Percentiles rank a stretch among this genome's conserved stretches.
Conservation (phyloP, 2,329 filamentous ascomycete species). For the Lithohypha guttulata region DNA sequence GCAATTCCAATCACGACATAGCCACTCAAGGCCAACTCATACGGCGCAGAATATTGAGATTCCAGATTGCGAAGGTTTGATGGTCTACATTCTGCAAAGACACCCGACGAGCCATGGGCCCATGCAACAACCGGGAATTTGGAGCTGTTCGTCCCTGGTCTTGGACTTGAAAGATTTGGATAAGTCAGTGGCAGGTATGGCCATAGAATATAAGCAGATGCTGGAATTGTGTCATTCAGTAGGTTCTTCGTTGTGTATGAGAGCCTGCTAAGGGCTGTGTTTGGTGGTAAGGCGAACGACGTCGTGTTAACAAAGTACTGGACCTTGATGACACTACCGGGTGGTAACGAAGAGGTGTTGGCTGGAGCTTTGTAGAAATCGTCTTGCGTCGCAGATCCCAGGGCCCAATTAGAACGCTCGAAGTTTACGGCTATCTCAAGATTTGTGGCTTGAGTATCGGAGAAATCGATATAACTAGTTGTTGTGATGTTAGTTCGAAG, state of each 20-base stretch:
- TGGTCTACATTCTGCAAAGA: conserved; percentile 31
- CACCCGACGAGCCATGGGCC: conserved; percentile 38
- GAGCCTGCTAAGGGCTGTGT: conserved; percentile 38
- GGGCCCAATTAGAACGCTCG: conserved; percentile 18
- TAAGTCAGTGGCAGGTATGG: conserved; percentile 29
- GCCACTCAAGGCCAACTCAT: conserved; percentile 32
- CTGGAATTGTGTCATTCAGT: conserved; percentile 37
- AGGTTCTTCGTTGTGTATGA: conserved; percentile 38
- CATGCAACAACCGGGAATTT: conserved; percentile 30
- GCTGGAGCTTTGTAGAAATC: conserved; percentile 31
- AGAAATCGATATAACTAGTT: background rate
- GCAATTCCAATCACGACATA: conserved; percentile 35
- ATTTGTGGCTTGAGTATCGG: background rate
- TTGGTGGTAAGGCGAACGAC: conserved; percentile 32
- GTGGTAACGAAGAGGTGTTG: conserved; percentile 14
- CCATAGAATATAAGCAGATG: conserved; percentile 42
- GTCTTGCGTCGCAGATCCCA: conserved; percentile 27
- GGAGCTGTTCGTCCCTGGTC: background rate
- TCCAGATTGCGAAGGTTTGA: conserved; percentile 33
- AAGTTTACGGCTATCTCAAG: conserved; percentile 5
- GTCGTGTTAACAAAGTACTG: conserved; percentile 31
- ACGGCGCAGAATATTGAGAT: conserved; percentile 33
- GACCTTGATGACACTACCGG: conserved; percentile 33
- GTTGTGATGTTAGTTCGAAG: background rate
- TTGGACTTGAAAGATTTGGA: conserved; percentile 6